Percentiles rank a stretch among this genome's conserved stretches.
Conservation (phyloP, 179 eudicot genomes). For the Carnegiea gigantea region DNA sequence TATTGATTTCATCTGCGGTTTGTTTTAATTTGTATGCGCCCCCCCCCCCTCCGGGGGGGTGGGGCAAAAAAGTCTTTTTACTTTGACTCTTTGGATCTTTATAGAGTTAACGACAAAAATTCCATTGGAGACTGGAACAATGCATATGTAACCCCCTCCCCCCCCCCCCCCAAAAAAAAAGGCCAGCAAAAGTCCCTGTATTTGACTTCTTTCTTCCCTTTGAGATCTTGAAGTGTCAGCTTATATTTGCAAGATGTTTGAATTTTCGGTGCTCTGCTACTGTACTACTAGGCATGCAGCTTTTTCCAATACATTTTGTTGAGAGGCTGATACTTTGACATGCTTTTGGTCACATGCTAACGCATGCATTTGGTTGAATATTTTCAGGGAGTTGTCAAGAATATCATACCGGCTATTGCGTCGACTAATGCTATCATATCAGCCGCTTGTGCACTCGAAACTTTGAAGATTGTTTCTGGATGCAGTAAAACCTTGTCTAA, state of each 20-base stretch:
- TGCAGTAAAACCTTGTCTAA: conserved; percentile 94
- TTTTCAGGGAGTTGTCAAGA: conserved; percentile 94
- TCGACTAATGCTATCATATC: conserved; percentile 97
- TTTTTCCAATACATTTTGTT: neutral
- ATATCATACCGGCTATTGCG: conserved; percentile 98
- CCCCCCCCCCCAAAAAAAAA: neutral
- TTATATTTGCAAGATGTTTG: neutral
- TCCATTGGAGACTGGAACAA: neutral
- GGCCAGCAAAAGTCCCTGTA: neutral
- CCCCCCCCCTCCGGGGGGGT: too few species aligned
- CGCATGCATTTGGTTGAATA: conserved; percentile 4
- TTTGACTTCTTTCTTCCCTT: neutral
- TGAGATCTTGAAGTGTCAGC: neutral
- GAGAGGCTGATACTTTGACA: neutral
- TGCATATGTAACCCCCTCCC: neutral
- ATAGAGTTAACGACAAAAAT: too few species aligned
- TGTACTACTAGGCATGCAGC: neutral
- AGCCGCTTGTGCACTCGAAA: conserved; percentile 89
- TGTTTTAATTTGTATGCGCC: too few species aligned
- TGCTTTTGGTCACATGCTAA: conserved; percentile 11
- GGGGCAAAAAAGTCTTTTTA: too few species aligned
- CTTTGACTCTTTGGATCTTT: too few species aligned
- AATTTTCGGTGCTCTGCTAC: neutral
- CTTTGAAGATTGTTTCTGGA: conserved; percentile 87
- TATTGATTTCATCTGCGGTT: neutral